Conservation (phyloP, 2,329 filamentous ascomycete genomes). For the Beauveria sp. region DNA sequence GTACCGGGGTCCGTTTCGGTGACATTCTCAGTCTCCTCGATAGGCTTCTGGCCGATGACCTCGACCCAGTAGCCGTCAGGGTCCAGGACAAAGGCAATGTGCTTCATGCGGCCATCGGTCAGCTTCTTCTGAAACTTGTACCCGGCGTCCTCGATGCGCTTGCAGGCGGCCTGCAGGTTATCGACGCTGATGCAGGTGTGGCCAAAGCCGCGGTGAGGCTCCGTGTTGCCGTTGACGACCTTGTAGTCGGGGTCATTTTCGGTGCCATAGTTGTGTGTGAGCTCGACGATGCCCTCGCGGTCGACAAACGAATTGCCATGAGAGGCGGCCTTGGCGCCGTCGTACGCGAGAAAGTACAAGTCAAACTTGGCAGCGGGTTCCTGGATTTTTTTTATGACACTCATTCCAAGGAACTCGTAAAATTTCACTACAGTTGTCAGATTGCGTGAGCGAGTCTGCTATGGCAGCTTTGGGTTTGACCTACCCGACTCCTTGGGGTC, state of each 20-base stretch:
- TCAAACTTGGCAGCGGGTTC: conserved; percentile 89
- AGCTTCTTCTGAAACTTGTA: conserved; percentile 96
- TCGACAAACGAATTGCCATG: conserved; percentile 65
- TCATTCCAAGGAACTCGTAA: conserved; percentile 89
- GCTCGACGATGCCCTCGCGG: conserved; percentile 82
- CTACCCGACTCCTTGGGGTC: conserved; percentile 74
- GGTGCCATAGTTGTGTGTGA: conserved; percentile 80
- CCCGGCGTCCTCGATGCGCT: conserved; percentile 80
- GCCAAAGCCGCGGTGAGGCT: conserved; percentile 75
- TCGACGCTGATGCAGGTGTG: conserved; percentile 80
- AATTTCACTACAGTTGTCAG: conserved; percentile 59
- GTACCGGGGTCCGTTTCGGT: conserved; percentile 64
- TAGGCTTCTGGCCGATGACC: conserved; percentile 62
- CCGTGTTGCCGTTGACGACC: conserved; percentile 82
- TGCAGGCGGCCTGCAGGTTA: conserved; percentile 81
- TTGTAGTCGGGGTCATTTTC: conserved; percentile 76
- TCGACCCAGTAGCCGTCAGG: conserved; percentile 87
- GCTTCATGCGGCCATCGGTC: conserved; percentile 74
- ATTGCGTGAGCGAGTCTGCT: conserved; percentile 1
- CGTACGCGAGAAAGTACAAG: conserved; percentile 90
- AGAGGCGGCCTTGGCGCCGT: conserved; percentile 67
- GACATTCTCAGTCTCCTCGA: conserved; percentile 65
- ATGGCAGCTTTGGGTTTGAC: conserved; percentile 14
- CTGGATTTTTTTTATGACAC: conserved; percentile 68
- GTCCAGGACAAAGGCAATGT: conserved; percentile 86